Evolutionary conservation across 805 yeast genomes (phyloP).

Genomic region (Brettanomyces nanus): DNA sequence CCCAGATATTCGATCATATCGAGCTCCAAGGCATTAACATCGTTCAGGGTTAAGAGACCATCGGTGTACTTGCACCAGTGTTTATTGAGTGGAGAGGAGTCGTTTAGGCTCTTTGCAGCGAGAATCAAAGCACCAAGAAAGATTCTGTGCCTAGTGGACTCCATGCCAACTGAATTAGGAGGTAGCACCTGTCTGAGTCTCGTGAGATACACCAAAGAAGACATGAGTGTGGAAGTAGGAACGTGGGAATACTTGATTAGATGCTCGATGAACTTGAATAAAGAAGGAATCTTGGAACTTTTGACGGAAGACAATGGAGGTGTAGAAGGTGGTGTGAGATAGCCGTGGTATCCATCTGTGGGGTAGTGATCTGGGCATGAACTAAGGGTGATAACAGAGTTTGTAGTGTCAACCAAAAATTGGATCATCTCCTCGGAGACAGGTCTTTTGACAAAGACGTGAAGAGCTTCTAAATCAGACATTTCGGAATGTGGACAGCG

Average conservation of each 20-base stretch:
- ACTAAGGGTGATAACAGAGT: constrained; percentile 43
- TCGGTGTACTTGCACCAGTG: constrained; percentile 94
- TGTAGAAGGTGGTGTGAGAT: constrained; percentile 33
- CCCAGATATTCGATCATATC: constrained; percentile 75
- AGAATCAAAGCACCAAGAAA: constrained; percentile 82
- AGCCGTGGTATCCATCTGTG: constrained; percentile 28
- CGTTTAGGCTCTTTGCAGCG: constrained; percentile 90
- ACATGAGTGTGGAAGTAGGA: constrained; percentile 92
- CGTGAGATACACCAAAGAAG: constrained; percentile 75
- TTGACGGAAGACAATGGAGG: constrained; percentile 18
- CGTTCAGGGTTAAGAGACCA: constrained; percentile 68
- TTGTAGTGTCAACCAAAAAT: constrained; percentile 49
- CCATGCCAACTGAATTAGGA: constrained; percentile 83
- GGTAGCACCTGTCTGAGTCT: constrained; percentile 75
- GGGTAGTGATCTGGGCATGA: constrained; percentile 23
- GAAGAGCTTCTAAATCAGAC: constrained; percentile 43
- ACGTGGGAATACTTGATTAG: constrained; percentile 80
- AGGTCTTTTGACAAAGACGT: constrained; percentile 45
- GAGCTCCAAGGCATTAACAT: constrained; percentile 85
- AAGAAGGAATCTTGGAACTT: constrained; percentile 30
- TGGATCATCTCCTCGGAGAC: constrained; percentile 51
- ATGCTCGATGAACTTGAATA: constrained; percentile 59
- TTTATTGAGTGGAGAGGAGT: constrained; percentile 88
- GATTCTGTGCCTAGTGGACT: constrained; percentile 86
- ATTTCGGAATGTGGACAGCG: constrained; percentile 12